Conservation (phyloP, 305 asterid species). For the Plantago coronopus region DNA sequence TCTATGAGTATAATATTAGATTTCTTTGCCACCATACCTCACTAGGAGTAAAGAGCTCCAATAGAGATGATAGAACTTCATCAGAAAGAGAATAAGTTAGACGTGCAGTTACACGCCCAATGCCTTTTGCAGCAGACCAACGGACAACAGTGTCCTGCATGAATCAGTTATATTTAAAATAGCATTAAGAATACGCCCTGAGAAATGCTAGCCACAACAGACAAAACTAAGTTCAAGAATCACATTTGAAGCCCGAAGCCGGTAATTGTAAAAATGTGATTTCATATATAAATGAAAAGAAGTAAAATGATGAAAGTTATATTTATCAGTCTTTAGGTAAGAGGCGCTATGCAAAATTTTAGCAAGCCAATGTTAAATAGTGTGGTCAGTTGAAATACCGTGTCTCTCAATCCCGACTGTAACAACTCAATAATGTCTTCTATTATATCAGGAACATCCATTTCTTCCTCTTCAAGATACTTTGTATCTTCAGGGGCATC, state of each 20-base stretch:
- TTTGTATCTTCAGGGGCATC: slow-evolving; percentile 37
- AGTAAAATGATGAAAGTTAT: slow-evolving; percentile 18
- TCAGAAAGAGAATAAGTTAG: slow-evolving; percentile 71
- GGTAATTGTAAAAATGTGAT: slow-evolving; percentile 11
- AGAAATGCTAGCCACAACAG: slow-evolving; percentile 2
- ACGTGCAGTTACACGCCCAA: slow-evolving; percentile 87
- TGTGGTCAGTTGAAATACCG: slow-evolving; percentile 51
- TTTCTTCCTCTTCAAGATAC: slow-evolving; percentile 67
- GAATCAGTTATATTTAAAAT: slow-evolving; percentile 14
- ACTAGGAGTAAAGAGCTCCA: slow-evolving; percentile 89
- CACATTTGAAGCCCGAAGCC: slow-evolving; percentile 10
- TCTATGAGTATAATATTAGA: neutral
- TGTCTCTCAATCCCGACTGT: slow-evolving; percentile 80
- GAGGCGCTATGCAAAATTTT: slow-evolving; percentile 12
- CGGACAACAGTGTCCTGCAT: slow-evolving; percentile 93
- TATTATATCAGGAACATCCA: slow-evolving; percentile 86
- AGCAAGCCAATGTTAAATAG: slow-evolving; percentile 17
- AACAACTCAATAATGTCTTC: slow-evolving; percentile 84
- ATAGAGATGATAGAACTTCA: slow-evolving; percentile 85
- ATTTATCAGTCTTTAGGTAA: slow-evolving; percentile 13
- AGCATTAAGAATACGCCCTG: slow-evolving; percentile 14
- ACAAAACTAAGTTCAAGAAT: slow-evolving; percentile 16
- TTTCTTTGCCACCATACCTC: slow-evolving; percentile 59
- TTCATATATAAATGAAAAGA: slow-evolving; percentile 17
- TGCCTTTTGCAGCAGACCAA: slow-evolving; percentile 99